A percentile compares a stretch with the other conserved stretches of the same genome.
Conservation (phyloP, 1,284 basidiomycete genomes). For the Inonotus obliquus region DNA sequence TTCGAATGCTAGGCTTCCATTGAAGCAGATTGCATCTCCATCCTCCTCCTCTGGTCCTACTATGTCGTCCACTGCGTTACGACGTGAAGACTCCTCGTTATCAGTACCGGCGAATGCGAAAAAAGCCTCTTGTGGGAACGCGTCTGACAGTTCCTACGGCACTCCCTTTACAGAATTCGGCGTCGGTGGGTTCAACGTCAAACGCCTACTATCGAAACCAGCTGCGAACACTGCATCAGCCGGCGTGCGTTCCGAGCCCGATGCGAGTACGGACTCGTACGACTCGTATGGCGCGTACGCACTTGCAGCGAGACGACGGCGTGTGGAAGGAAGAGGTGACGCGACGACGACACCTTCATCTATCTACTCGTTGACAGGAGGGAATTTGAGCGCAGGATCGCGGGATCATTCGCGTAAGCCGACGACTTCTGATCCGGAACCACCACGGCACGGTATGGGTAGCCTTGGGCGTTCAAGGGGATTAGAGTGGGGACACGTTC, state of each 20-base stretch:
- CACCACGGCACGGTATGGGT: not conserved
- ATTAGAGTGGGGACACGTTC: conserved; percentile 13
- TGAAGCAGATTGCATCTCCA: not conserved
- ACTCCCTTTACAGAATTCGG: conserved; percentile 6
- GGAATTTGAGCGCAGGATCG: not conserved
- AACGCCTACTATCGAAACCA: conserved; percentile 37
- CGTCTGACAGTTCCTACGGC: conserved; percentile 13
- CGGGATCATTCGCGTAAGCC: not conserved
- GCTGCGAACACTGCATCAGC: conserved; percentile 18
- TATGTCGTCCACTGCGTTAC: not conserved
- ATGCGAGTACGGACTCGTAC: conserved; percentile 6
- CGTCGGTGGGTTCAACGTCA: conserved; percentile 30
- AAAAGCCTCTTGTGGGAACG: conserved; percentile 6
- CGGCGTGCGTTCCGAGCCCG: conserved; percentile 13
- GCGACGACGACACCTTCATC: not conserved
- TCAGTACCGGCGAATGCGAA: not conserved
- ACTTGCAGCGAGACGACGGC: not conserved
- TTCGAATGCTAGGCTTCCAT: not conserved
- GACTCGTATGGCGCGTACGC: conserved; percentile 4
- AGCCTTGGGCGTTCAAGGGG: conserved; percentile 12
- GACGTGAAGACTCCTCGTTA: not conserved
- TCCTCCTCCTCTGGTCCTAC: not conserved
- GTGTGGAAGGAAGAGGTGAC: conserved; percentile 4
- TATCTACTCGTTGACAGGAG: not conserved
- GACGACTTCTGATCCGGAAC: conserved; percentile 12